Percentiles rank a stretch among this genome's conserved stretches.
These are phyloP conservation scores for Aureobasidium sp. DNA, from an alignment of 2,329 filamentous ascomycete genomes.

Conservation along the genomic window DNA sequence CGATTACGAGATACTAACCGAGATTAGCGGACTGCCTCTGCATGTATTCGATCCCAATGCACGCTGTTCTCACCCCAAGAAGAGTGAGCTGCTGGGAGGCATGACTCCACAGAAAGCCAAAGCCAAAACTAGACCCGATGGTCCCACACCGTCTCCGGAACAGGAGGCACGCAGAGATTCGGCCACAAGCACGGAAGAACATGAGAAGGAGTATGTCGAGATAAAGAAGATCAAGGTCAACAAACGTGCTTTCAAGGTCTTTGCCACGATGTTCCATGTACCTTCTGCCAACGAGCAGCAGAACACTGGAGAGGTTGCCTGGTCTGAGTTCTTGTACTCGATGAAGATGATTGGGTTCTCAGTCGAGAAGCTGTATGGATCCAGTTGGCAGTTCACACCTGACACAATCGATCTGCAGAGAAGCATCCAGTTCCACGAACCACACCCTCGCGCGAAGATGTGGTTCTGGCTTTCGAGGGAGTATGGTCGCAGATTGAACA, in stretches of 20 bases:
- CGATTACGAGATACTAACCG: background rate
- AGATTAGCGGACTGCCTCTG: background rate
- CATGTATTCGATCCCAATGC: slow-evolving; percentile 17
- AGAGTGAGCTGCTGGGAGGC: slow-evolving; percentile 13
- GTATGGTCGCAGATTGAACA: slow-evolving; percentile 43
- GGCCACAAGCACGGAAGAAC: background rate
- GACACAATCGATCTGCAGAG: slow-evolving; percentile 35
- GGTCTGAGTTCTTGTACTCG: slow-evolving; percentile 49
- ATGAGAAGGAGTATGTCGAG: background rate
- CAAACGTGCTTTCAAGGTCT: slow-evolving; percentile 33
- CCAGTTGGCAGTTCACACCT: slow-evolving; percentile 53
- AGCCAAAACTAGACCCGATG: slow-evolving; percentile 21
- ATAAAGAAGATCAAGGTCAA: slow-evolving; percentile 16
- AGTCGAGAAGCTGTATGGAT: slow-evolving; percentile 53
- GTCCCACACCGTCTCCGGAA: background rate
- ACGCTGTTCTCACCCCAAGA: slow-evolving; percentile 12
- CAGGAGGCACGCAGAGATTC: slow-evolving; percentile 1
- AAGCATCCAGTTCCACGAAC: slow-evolving; percentile 55
- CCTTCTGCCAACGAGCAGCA: slow-evolving; percentile 26
- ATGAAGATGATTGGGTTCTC: slow-evolving; percentile 46
- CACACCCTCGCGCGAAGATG: slow-evolving; percentile 50
- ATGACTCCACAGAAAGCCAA: slow-evolving; percentile 19
- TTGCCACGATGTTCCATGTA: slow-evolving; percentile 37
- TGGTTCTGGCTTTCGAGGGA: slow-evolving; percentile 40
- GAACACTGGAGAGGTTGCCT: slow-evolving; percentile 44